Percentiles rank a stretch among this genome's conserved stretches.
Evolutionary conservation across 768 basidiomycete genomes (phyloP).

Genomic region (Mycena pura): DNA sequence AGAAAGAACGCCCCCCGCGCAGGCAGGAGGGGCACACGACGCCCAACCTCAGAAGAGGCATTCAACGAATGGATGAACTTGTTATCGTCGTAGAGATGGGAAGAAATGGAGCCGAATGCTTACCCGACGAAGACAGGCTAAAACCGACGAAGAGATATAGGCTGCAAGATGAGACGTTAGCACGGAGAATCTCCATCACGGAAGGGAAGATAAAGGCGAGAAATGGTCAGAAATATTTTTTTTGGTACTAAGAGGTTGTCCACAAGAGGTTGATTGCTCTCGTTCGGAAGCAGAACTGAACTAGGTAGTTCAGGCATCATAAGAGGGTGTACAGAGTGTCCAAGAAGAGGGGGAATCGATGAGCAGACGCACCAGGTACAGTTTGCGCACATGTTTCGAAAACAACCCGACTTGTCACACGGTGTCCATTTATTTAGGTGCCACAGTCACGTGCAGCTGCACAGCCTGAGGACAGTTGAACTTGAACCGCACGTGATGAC

Average conservation of each 20-base stretch:
- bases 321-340: too few relatives aligned
- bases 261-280: slow-evolving; percentile 75
- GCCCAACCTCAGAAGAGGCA: slow-evolving; percentile 44
- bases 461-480: too few relatives aligned
- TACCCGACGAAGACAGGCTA: background rate
- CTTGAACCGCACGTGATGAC: too few relatives aligned
- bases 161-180: slow-evolving; percentile 30
- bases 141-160: background rate
- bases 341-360: too few relatives aligned
- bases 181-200: background rate
- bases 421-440: too few relatives aligned
- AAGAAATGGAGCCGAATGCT: background rate
- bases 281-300: slow-evolving; percentile 90
- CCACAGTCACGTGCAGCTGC: too few relatives aligned
- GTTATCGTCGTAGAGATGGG: slow-evolving; percentile 61
- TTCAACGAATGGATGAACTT: slow-evolving; percentile 91
- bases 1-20: slow-evolving; percentile 41
- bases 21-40: slow-evolving; percentile 43
- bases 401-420: too few relatives aligned
- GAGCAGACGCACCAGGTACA: too few relatives aligned
- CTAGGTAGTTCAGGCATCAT: slow-evolving; percentile 58
- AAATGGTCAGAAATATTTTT: slow-evolving; percentile 58
- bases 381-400: too few relatives aligned
- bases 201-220: slow-evolving; percentile 5
- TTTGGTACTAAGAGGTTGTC: slow-evolving; percentile 70